Conservation (phyloP, 805 yeast species). For the Ogataea wickerhamii region DNA sequence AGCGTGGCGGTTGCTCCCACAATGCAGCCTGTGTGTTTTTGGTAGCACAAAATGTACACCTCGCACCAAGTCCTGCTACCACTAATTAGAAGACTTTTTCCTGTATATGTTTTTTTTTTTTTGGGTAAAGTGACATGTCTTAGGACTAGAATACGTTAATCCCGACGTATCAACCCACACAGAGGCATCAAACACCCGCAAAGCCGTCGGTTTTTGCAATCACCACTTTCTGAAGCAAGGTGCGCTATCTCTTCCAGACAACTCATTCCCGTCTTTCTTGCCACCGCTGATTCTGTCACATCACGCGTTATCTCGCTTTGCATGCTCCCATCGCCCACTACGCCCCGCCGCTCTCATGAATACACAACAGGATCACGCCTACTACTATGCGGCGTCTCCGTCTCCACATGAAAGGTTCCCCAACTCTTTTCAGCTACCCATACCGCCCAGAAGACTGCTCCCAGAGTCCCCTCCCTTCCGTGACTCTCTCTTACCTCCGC, state of each 20-base stretch:
- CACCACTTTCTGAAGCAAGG: not conserved
- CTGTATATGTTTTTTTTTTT: too few species aligned
- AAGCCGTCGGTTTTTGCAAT: not conserved
- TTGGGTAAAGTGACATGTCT: not conserved
- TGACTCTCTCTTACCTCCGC: not conserved
- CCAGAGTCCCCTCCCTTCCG: not conserved
- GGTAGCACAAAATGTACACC: not conserved
- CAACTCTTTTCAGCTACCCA: not conserved
- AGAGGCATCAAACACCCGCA: not conserved
- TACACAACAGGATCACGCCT: not conserved
- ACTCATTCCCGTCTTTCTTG: not conserved
- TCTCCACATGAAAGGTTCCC: not conserved
- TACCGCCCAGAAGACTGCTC: not conserved
- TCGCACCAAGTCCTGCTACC: slow-evolving; percentile 1
- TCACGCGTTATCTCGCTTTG: not conserved
- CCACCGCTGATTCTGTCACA: not conserved
- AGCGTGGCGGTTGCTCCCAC: too few species aligned
- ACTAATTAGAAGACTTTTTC: not conserved
- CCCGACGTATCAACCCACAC: not conserved
- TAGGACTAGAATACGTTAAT: not conserved
- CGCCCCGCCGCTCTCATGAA: not conserved
- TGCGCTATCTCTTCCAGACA: too few species aligned
- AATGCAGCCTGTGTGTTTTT: not conserved
- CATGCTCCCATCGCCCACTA: not conserved
- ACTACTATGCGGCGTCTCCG: not conserved